Base-by-base conservation (phyloP, 331 rosid genomes). In the Spiraea crenata region DNA sequence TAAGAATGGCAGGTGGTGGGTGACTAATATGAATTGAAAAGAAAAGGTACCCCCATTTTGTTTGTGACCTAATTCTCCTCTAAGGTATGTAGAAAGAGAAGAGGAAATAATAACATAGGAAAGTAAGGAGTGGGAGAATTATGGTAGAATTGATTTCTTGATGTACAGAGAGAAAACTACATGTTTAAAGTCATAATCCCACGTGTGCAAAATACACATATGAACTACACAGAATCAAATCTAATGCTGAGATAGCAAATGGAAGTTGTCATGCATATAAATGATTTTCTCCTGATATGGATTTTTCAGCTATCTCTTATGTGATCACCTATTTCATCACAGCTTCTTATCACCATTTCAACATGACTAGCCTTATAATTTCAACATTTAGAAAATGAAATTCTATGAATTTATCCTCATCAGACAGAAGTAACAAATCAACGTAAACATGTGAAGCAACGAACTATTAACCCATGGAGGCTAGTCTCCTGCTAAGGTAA, bases 11-110 rank as follows among this genome's bases (percentile, higher is more conserved):
- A 52, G 25, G 15, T 67, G 61, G 5, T 16, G 59, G 52, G 60
- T 66, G 59, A 64, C 67, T 58, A 56, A 59, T 65, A 79, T 65
- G 71, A 34, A 41, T 56, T 46, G 59, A 57, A 55, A 17, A 34
- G 39, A 72, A 40, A 48, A 56, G 74, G 57, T 47, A 35, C 74
- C 67, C 63, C 63, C 59, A 17, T 37, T 66, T n/a, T 41, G 34
- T 55, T n/a, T 48, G 62, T 64, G n/a, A 67, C 62, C 41, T 55
- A 41, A 69, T 5, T 6, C 10, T 42, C 52, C 10, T 42, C n/a
- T 51, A 39, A 67, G 47, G 60, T 49, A 13, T 50, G 5, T 48
- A 9, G 47, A 67, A 37, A 35, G 71, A 6, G 11, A 68, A 20
- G 7, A 50, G 19, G 10, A 38, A 13, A 20, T 20, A 44, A 41